phyloP scores from a whole-genome alignment of 2,329 filamentous ascomycete genomes.

The Didymella keratinophila region DNA sequence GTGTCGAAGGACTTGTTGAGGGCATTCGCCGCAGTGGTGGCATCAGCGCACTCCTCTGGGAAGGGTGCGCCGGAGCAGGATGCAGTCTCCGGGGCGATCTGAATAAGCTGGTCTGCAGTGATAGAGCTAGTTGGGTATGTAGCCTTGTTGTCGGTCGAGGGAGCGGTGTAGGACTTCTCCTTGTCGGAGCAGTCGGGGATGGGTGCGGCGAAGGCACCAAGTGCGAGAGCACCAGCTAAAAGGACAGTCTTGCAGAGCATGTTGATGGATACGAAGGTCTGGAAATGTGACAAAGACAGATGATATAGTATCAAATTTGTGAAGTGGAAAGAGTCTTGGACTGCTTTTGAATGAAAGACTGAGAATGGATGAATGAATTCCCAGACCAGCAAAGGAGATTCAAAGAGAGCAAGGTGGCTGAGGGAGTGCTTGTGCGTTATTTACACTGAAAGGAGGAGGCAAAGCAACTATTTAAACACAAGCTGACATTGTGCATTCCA shows the following conservation, averaged over 20 bases:
- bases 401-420: constrained; percentile 15
- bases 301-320: neutral
- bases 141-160: constrained; percentile 13
- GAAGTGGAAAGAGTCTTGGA: neutral
- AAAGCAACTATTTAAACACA: constrained; percentile 14
- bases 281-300: neutral
- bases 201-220: constrained; percentile 49
- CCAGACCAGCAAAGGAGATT: constrained; percentile 24
- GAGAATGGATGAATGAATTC: constrained; percentile 13
- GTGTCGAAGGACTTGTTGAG: constrained; percentile 65
- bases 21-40: constrained; percentile 65
- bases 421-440: constrained; percentile 4
- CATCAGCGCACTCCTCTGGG: constrained; percentile 65
- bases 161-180: constrained; percentile 6
- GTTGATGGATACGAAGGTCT: constrained; percentile 17
- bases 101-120: constrained; percentile 50
- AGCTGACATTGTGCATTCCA: constrained; percentile 12
- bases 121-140: constrained; percentile 17
- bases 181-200: constrained; percentile 19
- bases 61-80: constrained; percentile 60
- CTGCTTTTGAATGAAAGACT: constrained; percentile 17
- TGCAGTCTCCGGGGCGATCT: constrained; percentile 66
- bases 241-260: constrained; percentile 39
- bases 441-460: constrained; percentile 7
- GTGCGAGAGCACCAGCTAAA: constrained; percentile 38